Base-by-base conservation (phyloP, 2,329 filamentous ascomycete species). In the Exutisphaerella laricina region DNA sequence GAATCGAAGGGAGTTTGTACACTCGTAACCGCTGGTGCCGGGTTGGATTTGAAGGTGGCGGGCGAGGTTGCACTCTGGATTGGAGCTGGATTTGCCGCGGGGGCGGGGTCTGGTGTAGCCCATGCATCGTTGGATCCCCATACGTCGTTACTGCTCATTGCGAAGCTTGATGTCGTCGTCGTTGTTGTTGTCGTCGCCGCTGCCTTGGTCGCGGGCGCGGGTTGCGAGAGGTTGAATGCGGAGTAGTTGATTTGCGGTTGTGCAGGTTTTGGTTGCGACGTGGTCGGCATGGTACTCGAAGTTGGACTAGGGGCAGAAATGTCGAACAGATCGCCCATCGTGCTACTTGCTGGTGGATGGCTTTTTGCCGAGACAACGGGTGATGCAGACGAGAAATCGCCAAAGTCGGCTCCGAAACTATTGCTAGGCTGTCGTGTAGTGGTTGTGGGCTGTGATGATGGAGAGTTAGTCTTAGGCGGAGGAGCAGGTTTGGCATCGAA, bases 51-150 rank as follows among this genome's bases (percentile, higher is more conserved):
- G 22, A 78, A 64, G 37, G 60, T 72, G 51, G 60, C 72, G 51
- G 53, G 69, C 56, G 53, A 68, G 47, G 56, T 56, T 3, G 64
- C 43, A 1, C 63, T 56, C 6, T 65, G 35, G 12, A 61, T 50
- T 10, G 67, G 54, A 4, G 64, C 54, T 5, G 65, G 49, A 4
- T 58, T 55, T 6, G 62, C 55, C 22, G 61, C 55, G 9, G 63
- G 54, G 7, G 62, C 55, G 12, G 75, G 69, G 7, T 77, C 73
- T 5, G 82, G 71, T 7, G 81, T 80, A 0, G 75, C 77, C 92
- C 92, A 98, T 3, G 86, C 89, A 64, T 90, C 87, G 45, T 77
- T 79, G 8, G 72, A 77, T 33, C 88, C 88, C 88, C 88, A 96
- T 0, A 89, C 82, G 59, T 94, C 87, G 45, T 84, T 72, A 50